phyloP scores from a whole-genome alignment of 2,329 filamentous ascomycete genomes.

The Zelopaecilomyces penicillatus region DNA sequence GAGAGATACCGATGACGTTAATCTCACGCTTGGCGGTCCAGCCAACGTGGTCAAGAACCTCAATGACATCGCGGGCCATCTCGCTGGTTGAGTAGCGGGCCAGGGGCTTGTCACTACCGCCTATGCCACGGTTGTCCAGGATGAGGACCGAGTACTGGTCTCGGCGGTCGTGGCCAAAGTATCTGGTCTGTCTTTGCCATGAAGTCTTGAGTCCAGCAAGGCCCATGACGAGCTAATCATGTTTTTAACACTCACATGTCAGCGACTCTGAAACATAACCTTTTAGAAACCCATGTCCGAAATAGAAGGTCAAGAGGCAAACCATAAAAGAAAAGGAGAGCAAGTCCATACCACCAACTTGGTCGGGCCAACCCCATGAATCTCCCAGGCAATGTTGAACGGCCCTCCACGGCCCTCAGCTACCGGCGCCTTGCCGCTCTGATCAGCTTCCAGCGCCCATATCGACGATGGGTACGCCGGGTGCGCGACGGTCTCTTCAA shows the following conservation, averaged over 20 bases:
- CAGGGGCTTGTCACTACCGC: slow-evolving; percentile 68
- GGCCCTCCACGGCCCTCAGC: slow-evolving; percentile 67
- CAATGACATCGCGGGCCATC: slow-evolving; percentile 73
- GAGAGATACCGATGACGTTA: slow-evolving; percentile 70
- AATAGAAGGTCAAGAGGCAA: too few relatives aligned
- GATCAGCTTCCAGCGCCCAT: slow-evolving; percentile 61
- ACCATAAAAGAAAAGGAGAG: neutral
- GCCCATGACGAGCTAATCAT: slow-evolving; percentile 66
- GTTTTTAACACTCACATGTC: neutral
- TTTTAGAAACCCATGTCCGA: too few relatives aligned
- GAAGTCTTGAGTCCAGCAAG: slow-evolving; percentile 58
- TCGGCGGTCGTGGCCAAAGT: slow-evolving; percentile 66
- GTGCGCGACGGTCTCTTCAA: slow-evolving; percentile 52
- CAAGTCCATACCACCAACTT: slow-evolving; percentile 58
- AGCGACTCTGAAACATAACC: too few relatives aligned
- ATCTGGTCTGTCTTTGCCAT: slow-evolving; percentile 77
- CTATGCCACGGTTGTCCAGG: slow-evolving; percentile 80
- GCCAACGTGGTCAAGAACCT: slow-evolving; percentile 59
- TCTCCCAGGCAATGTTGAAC: slow-evolving; percentile 67
- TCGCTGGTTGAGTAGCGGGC: slow-evolving; percentile 72
- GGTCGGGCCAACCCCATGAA: slow-evolving; percentile 66
- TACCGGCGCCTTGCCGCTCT: slow-evolving; percentile 52
- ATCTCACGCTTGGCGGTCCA: slow-evolving; percentile 49
- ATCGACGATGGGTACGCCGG: slow-evolving; percentile 58
- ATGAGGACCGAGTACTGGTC: slow-evolving; percentile 65